Evolutionary conservation across 116 monocot genomes (phyloP).

Genomic region (Posidonia oceanica): DNA sequence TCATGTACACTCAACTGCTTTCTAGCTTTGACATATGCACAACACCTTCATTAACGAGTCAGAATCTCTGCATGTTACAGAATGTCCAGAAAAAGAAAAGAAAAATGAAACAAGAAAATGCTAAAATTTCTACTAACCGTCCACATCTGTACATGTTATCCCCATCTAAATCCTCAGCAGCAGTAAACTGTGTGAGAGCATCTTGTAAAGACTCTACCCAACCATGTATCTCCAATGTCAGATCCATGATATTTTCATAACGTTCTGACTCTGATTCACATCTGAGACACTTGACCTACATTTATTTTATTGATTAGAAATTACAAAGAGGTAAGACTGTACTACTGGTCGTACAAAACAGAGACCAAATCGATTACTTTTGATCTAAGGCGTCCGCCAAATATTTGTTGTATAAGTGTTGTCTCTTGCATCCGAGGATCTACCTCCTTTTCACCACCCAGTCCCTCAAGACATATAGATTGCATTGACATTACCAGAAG

Average conservation of each 20-base stretch:
- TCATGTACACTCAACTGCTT: slow-evolving; percentile 87
- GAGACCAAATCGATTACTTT: slow-evolving; percentile 43
- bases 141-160: slow-evolving; percentile 98
- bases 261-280: slow-evolving; percentile 74
- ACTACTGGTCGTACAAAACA: background rate
- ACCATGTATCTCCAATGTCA: slow-evolving; percentile 86
- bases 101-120: background rate
- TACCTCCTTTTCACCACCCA: slow-evolving; percentile 80
- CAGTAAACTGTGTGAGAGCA: slow-evolving; percentile 92
- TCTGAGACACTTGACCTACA: slow-evolving; percentile 70
- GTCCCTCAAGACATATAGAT: slow-evolving; percentile 77
- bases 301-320: slow-evolving; percentile 9
- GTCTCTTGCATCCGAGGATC: slow-evolving; percentile 74
- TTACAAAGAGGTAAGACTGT: background rate
- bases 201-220: slow-evolving; percentile 96
- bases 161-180: slow-evolving; percentile 94
- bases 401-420: slow-evolving; percentile 92
- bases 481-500: slow-evolving; percentile 91
- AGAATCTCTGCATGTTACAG: background rate
- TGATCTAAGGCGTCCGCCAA: slow-evolving; percentile 89
- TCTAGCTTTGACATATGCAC: slow-evolving; percentile 79
- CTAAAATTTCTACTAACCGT: slow-evolving; percentile 34
- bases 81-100: background rate
- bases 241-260: slow-evolving; percentile 89
- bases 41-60: slow-evolving; percentile 37